phyloP scores from a whole-genome alignment of 2,329 filamentous ascomycete species.

The Akanthomyces dipterigenus region DNA sequence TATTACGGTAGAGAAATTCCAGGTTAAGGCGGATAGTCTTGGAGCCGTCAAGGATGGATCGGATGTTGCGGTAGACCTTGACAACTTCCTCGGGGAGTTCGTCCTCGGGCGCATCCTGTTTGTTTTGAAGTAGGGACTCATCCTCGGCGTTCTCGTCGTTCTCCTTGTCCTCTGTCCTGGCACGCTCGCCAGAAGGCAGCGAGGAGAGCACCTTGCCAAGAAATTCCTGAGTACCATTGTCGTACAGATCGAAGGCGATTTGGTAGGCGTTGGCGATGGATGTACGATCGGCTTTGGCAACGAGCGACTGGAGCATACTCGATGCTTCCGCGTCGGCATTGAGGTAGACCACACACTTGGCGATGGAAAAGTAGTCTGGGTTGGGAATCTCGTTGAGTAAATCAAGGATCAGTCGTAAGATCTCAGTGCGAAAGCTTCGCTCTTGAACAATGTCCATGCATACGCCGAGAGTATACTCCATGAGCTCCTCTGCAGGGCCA shows the following conservation, averaged over 20 bases:
- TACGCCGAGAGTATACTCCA: constrained; percentile 93
- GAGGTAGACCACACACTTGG: constrained; percentile 94
- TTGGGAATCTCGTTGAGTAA: constrained; percentile 88
- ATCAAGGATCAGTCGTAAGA: constrained; percentile 85
- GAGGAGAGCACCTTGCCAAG: constrained; percentile 80
- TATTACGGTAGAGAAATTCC: constrained; percentile 93
- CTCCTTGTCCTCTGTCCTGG: constrained; percentile 37
- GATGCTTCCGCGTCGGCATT: constrained; percentile 89
- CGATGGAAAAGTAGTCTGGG: constrained; percentile 96
- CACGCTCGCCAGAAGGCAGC: constrained; percentile 52
- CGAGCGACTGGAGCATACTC: constrained; percentile 72
- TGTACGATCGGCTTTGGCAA: constrained; percentile 69
- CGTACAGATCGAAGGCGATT: constrained; percentile 95
- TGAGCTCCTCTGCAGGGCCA: constrained; percentile 76
- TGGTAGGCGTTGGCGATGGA: constrained; percentile 88
- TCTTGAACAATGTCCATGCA: constrained; percentile 98
- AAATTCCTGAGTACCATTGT: constrained; percentile 98
- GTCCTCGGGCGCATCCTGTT: constrained; percentile 49
- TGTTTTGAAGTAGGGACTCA: constrained; percentile 41
- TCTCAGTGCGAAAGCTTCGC: constrained; percentile 73
- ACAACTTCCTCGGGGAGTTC: constrained; percentile 44
- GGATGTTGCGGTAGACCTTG: constrained; percentile 56
- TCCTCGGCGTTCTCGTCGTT: constrained; percentile 39
- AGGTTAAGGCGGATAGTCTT: constrained; percentile 93
- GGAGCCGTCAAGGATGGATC: constrained; percentile 72